These are phyloP conservation scores for Cymbidium sinense DNA, from an alignment of 106 monocot genomes.

Conservation along the genomic window DNA sequence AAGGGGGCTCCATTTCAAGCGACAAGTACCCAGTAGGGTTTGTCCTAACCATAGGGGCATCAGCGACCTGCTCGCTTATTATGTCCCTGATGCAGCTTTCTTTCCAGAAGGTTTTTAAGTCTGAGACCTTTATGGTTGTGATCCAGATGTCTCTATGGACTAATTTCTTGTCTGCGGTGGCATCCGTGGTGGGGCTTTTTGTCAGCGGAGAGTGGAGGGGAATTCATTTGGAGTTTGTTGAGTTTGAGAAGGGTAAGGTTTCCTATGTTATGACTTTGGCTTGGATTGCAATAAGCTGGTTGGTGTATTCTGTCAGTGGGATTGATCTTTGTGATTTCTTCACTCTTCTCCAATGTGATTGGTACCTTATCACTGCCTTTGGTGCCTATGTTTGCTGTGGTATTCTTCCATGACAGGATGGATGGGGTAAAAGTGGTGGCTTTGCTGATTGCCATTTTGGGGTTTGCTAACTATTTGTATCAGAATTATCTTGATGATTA, in stretches of 20 bases:
- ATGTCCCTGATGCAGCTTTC: slow-evolving; percentile 37
- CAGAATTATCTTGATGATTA: slow-evolving; percentile 38
- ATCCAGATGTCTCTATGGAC: slow-evolving; percentile 33
- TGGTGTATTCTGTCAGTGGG: slow-evolving; percentile 27
- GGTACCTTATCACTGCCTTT: slow-evolving; percentile 32
- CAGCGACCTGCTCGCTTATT: slow-evolving; percentile 32
- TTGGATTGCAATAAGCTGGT: slow-evolving; percentile 33
- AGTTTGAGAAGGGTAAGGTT: slow-evolving; percentile 16
- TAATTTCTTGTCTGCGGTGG: slow-evolving; percentile 14
- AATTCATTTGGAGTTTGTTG: slow-evolving; percentile 29
- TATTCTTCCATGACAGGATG: slow-evolving; percentile 42
- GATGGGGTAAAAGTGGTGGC: slow-evolving; percentile 40
- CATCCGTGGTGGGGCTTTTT: slow-evolving; percentile 25
- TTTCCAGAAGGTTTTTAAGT: slow-evolving; percentile 36
- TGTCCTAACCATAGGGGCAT: slow-evolving; percentile 27
- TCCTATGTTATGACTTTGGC: slow-evolving; percentile 32
- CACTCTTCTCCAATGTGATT: slow-evolving; percentile 45
- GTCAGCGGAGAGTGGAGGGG: slow-evolving; percentile 44
- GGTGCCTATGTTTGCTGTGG: slow-evolving; percentile 34
- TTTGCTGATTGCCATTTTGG: slow-evolving; percentile 40
- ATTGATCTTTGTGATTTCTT: slow-evolving; percentile 35
- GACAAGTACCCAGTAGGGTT: slow-evolving; percentile 24
- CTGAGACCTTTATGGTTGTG: slow-evolving; percentile 25
- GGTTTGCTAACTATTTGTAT: slow-evolving; percentile 33
- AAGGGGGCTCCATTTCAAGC: not conserved